phyloP scores from a whole-genome alignment of 495 filamentous ascomycete genomes.

The Xylaria cubensis region DNA sequence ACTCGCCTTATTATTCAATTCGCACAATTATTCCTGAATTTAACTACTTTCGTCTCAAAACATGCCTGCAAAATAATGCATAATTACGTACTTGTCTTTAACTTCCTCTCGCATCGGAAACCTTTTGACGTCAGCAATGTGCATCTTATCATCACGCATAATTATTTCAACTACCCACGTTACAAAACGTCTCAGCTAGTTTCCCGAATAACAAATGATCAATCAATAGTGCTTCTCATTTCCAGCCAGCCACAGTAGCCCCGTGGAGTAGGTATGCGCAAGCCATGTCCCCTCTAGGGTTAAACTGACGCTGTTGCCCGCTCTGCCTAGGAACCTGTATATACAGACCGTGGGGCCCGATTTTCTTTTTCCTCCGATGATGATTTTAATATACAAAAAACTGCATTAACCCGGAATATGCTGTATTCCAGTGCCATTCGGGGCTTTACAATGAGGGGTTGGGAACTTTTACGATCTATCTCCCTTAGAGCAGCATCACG shows the following conservation, averaged over 20 bases:
- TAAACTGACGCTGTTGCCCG: neutral
- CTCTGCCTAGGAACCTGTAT: neutral
- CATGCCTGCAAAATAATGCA: neutral
- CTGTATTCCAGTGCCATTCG: neutral
- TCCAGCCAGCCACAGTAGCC: constrained; percentile 3
- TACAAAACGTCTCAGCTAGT: neutral
- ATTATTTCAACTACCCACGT: neutral
- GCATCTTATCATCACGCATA: neutral
- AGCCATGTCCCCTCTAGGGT: neutral
- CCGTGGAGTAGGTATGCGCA: neutral
- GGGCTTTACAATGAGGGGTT: neutral
- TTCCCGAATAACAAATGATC: neutral
- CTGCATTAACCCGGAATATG: neutral
- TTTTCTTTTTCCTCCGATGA: neutral
- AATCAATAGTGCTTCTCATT: neutral
- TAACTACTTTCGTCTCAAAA: neutral
- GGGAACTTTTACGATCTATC: neutral
- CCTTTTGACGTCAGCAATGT: neutral
- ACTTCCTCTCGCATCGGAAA: neutral
- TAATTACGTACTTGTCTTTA: neutral
- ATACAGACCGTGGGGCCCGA: neutral
- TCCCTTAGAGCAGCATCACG: neutral
- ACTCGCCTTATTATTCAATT: neutral
- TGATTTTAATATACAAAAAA: neutral
- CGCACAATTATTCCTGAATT: neutral